Base-by-base conservation (phyloP, 208 protist genomes). In the Crithidia bombi region DNA sequence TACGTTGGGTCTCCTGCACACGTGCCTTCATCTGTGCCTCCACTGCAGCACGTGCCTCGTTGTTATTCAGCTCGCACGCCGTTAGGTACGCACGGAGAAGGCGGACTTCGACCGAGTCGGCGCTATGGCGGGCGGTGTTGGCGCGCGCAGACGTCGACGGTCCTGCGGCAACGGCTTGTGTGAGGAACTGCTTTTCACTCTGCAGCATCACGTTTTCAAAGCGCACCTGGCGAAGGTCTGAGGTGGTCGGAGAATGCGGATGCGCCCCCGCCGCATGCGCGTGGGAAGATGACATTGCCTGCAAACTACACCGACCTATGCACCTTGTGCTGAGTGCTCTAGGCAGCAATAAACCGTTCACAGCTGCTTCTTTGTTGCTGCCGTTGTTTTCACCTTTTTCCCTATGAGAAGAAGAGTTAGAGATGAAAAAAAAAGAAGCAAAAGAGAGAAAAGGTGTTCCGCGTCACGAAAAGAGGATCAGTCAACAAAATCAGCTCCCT, bases 21-120 rank as follows among this genome's bases (percentile, higher is more conserved):
- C 69, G 72, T 0, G 33, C 36, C 51, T 74, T 69, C 83, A 92
- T 82, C 47, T 76, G 69, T 14, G 66, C 35, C 67, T 80, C 77
- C 17, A 84, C 72, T n/a, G 47, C 35, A 10, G 30, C 19, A 39
- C 83, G 75, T 50, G 59, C 55, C 23, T 69, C 57, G 30, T 23
- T 36, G 54, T 89, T 70, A 2, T 79, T 61, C 28, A 61, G 33
- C 33, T 82, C 77, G 3, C 82, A 55, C 6, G 81, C 85, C 17
- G 76, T 62, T 35, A 80, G 38, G 57, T 91, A 93, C n/a, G 62
- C 43, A 14, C 43, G 64, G 5, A 93, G 75, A 23, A 93, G 49
- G 26, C 73, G 61, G 15, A 69, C 25, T 54, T 91, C 83, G 12
- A 75, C 77, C 9, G 79, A 65, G 38, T 79, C 70, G 5, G 65